Evolutionary conservation across 108 stramenopile genomes (phyloP).

Genomic region (Skeletonema costatum): DNA sequence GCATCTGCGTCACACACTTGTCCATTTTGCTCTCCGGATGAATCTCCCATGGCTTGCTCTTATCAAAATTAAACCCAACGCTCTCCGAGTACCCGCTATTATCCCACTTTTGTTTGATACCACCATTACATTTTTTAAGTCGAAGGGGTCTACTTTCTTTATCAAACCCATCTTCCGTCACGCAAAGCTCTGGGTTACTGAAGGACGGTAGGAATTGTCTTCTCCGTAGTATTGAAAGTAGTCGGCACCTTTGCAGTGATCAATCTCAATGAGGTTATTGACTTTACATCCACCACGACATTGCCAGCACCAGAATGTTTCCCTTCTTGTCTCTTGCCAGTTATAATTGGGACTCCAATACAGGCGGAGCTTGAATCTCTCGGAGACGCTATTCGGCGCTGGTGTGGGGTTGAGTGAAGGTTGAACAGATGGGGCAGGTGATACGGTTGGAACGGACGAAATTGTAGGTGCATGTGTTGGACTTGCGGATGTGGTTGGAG

Average conservation of each 20-base stretch:
- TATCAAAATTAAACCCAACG: not conserved
- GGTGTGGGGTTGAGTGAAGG: not conserved
- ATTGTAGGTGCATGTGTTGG: not conserved
- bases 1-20: slow-evolving; percentile 18
- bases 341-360: slow-evolving; percentile 64
- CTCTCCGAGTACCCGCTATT: not conserved
- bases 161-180: slow-evolving; percentile 8
- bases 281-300: slow-evolving; percentile 15
- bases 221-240: not conserved
- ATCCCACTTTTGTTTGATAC: not conserved
- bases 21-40: not conserved
- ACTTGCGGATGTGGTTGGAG: not conserved
- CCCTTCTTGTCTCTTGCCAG: slow-evolving; percentile 60
- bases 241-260: not conserved
- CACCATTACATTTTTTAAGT: not conserved
- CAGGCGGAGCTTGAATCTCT: slow-evolving; percentile 39
- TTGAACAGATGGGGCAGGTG: not conserved
- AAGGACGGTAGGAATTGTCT: not conserved
- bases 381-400: slow-evolving; percentile 8
- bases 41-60: not conserved
- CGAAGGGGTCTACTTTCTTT: not conserved
- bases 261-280: slow-evolving; percentile 1
- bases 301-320: slow-evolving; percentile 58
- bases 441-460: not conserved
- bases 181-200: not conserved